Evolutionary conservation across 805 yeast genomes (phyloP), one percentile per base, ranked within the genome.

Genomic region (Tetrapisispora nanseiensis): DNA sequence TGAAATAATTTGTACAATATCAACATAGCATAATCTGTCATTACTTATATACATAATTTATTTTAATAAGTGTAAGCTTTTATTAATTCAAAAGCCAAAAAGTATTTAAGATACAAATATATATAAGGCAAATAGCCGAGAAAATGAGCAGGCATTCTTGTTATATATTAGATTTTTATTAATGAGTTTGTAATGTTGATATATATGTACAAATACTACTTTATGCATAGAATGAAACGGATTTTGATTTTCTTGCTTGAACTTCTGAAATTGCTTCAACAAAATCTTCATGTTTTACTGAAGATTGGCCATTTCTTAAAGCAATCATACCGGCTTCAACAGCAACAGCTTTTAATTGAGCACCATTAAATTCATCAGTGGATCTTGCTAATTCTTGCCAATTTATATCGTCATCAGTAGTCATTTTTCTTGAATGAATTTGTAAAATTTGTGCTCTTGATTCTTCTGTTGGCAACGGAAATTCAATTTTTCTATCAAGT

Each of bases 271-370:
- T 87, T 42, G 95, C 99, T 63, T 92, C 98, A 22, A 92, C 95
- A 60, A 90, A 92, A 67, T 92, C 98, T 67, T 92, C 98, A 63
- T 92, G 99, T 54, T 86, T 84, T 42, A 92, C 89, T 51, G 80
- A 75, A 33, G 82, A 76, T 66, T 92, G 95, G 15, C 95, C 97
- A 55, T 86, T 86, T 68, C 98, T 79, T 60, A 92, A 72, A 2
- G 98, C 99, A 67, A 92, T 92, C 99, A 92, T 92, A 60, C 99
- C 99, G 6, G 99, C 98, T 65, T 92, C 99, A 19, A 92, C 98
- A 7, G 97, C 89, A 33, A 92, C 99, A 2, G 98, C 98, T 69
- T 92, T 92, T 62, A 92, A 72, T 67, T 92, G 98, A 1, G 99
- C 99, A 61, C 99, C 99, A 59, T 92, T 92, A 66, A 92, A 92